Evolutionary conservation across 495 filamentous ascomycete species (phyloP).

Genomic region (Neurospora intermedia): DNA sequence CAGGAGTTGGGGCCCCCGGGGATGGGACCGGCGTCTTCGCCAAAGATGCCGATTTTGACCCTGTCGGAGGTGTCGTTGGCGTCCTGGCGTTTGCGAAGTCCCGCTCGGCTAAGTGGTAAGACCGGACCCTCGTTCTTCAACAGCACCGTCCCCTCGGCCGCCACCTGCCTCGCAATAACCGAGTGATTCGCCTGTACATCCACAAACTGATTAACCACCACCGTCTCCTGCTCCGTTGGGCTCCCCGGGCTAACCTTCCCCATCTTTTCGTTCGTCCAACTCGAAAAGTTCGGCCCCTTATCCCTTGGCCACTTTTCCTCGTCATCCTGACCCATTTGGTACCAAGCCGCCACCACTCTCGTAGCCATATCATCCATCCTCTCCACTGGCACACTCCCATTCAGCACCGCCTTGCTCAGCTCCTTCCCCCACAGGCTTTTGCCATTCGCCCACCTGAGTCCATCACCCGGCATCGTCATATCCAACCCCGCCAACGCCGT

Average conservation of each 20-base stretch:
- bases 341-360: constrained; percentile 85
- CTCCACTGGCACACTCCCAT: constrained; percentile 70
- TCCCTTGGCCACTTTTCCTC: constrained; percentile 52
- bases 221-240: constrained; percentile 35
- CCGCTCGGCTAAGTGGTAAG: constrained; percentile 47
- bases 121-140: constrained; percentile 67
- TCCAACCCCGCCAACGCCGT: constrained; percentile 78
- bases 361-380: constrained; percentile 90
- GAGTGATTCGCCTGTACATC: constrained; percentile 65
- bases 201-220: constrained; percentile 67
- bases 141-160: constrained; percentile 74
- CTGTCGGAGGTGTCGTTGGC: constrained; percentile 16
- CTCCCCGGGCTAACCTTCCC: constrained; percentile 58
- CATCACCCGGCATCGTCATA: constrained; percentile 95
- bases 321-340: constrained; percentile 76
- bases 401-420: constrained; percentile 68
- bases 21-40: constrained; percentile 74
- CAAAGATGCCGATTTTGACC: constrained; percentile 64
- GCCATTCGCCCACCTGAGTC: constrained; percentile 63
- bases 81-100: neutral
- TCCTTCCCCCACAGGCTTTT: constrained; percentile 70
- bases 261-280: constrained; percentile 65
- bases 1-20: constrained; percentile 18
- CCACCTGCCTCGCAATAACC: constrained; percentile 57
- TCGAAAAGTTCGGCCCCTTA: constrained; percentile 75